Evolutionary conservation across 192 early-diverging fungal species (phyloP).

Genomic region (Backusella australiensis): DNA sequence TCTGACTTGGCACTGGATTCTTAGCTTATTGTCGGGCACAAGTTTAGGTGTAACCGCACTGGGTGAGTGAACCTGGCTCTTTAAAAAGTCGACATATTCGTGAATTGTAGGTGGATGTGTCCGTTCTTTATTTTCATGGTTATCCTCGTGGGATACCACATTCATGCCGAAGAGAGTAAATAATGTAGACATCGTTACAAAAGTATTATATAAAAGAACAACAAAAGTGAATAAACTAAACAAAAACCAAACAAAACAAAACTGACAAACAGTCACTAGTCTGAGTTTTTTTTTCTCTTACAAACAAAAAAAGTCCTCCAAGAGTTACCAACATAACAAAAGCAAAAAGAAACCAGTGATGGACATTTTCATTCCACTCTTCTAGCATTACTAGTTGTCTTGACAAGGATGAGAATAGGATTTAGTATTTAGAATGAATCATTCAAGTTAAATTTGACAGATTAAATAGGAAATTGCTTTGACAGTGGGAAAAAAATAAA

Average conservation of each 20-base stretch:
- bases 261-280: background rate
- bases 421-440: too few relatives aligned
- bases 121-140: background rate
- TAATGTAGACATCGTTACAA: conserved; percentile 22
- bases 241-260: background rate
- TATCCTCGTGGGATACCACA: conserved; percentile 26
- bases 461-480: too few relatives aligned
- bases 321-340: background rate
- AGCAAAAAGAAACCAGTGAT: background rate
- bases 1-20: conserved; percentile 59
- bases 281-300: background rate
- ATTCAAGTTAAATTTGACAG: too few relatives aligned
- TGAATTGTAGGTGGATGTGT: conserved; percentile 21
- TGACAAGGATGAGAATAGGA: too few relatives aligned
- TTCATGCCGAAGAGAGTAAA: conserved; percentile 41
- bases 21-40: conserved; percentile 9
- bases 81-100: conserved; percentile 36
- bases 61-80: conserved; percentile 30
- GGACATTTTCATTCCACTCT: background rate
- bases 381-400: too few relatives aligned
- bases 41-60: conserved; percentile 28
- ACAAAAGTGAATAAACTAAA: background rate
- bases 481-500: too few relatives aligned
- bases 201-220: background rate
- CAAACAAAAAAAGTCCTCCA: too few relatives aligned